These are phyloP conservation scores for Bacidia rubella DNA, from an alignment of 495 filamentous ascomycete genomes.

Conservation along the genomic window DNA sequence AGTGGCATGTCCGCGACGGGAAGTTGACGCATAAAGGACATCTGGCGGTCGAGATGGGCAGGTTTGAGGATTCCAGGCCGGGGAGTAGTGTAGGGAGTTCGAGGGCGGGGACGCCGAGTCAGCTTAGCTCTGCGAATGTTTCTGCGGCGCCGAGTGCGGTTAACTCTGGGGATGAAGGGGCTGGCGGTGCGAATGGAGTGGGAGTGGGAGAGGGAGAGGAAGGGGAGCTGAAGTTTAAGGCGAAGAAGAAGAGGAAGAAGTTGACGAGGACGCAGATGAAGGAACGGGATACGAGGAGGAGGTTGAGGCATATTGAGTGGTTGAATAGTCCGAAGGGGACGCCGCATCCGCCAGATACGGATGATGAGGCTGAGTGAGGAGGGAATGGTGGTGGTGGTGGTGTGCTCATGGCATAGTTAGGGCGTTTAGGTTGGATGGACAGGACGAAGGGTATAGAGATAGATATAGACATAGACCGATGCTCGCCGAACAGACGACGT, in stretches of 20 bases:
- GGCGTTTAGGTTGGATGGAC: background rate
- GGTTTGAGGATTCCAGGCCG: slow-evolving; percentile 72
- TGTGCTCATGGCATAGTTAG: background rate
- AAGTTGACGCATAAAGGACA: slow-evolving; percentile 72
- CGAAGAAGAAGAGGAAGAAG: slow-evolving; percentile 95
- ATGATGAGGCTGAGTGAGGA: slow-evolving; percentile 45
- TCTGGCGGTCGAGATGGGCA: slow-evolving; percentile 54
- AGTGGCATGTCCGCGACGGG: slow-evolving; percentile 85
- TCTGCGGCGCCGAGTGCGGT: slow-evolving; percentile 54
- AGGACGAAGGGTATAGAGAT: background rate
- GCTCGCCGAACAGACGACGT: background rate
- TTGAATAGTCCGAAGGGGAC: slow-evolving; percentile 60
- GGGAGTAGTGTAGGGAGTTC: slow-evolving; percentile 42
- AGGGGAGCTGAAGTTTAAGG: slow-evolving; percentile 75
- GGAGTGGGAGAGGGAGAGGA: slow-evolving; percentile 45
- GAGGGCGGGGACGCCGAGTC: slow-evolving; percentile 36
- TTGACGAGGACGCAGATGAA: slow-evolving; percentile 90
- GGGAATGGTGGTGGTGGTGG: background rate
- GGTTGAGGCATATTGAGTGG: slow-evolving; percentile 95
- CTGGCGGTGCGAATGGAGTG: no score
- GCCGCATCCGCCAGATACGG: slow-evolving; percentile 62
- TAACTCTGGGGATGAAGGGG: slow-evolving; percentile 75
- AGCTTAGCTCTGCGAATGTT: slow-evolving; percentile 42
- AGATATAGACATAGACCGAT: background rate
- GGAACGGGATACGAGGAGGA: slow-evolving; percentile 74